A percentile compares a stretch with the other conserved stretches of the same genome.
Evolutionary conservation across 208 protist species (phyloP).

Genomic region (Sergeia podlipaevii): DNA sequence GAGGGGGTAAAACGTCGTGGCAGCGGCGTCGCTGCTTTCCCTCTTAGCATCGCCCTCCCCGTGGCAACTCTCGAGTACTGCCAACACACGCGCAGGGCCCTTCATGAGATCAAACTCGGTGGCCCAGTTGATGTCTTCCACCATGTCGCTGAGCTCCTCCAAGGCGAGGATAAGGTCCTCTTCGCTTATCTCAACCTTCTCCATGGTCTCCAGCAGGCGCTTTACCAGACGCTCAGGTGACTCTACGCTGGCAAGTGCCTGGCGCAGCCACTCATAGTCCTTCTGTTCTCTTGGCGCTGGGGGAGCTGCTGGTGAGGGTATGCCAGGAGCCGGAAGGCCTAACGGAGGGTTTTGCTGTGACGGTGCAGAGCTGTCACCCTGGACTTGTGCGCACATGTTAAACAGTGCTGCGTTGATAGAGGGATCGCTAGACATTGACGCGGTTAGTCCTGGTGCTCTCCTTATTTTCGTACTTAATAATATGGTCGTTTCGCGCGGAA

Average conservation of each 20-base stretch:
- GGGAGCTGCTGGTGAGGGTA: too few species aligned
- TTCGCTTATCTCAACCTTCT: slow-evolving; percentile 23
- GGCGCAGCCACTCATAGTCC: slow-evolving; percentile 68
- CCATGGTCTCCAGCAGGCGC: slow-evolving; percentile 23
- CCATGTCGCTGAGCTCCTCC: slow-evolving; percentile 80
- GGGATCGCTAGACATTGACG: slow-evolving; percentile 39
- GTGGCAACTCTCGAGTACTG: too few species aligned
- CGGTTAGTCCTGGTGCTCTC: too few species aligned
- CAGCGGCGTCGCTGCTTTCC: not conserved
- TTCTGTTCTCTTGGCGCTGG: too few species aligned
- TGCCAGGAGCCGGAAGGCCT: too few species aligned
- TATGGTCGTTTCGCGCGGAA: too few species aligned
- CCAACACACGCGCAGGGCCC: slow-evolving; percentile 43
- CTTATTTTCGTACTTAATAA: too few species aligned
- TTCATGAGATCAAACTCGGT: slow-evolving; percentile 75
- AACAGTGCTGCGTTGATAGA: slow-evolving; percentile 49
- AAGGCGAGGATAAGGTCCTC: slow-evolving; percentile 20
- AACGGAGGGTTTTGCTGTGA: too few species aligned
- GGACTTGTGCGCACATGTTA: slow-evolving; percentile 34
- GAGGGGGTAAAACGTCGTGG: not conserved
- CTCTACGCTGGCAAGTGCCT: slow-evolving; percentile 69
- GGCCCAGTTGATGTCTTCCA: slow-evolving; percentile 89
- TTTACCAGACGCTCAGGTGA: slow-evolving; percentile 60
- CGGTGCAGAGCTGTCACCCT: too few species aligned
- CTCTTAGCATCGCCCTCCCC: too few species aligned